A percentile compares a stretch with the other conserved stretches of the same genome.
Evolutionary conservation across 169 alveolate genomes (phyloP).

Genomic region (Plasmodium inui): DNA sequence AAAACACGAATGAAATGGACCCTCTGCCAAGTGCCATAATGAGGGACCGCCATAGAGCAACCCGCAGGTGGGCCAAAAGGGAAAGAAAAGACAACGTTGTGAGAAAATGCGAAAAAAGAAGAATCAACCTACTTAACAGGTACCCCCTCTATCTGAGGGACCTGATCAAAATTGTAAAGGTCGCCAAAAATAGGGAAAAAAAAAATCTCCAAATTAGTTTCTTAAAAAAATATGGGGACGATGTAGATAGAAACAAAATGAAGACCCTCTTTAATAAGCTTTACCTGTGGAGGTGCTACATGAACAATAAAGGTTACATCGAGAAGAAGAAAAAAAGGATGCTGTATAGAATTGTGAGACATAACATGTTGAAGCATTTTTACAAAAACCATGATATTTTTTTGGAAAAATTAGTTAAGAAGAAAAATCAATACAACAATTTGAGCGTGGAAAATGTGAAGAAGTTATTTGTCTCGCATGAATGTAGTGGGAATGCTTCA

Average conservation of each 20-base stretch:
- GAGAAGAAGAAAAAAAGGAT: conserved; percentile 51
- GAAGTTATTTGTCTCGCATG: conserved; percentile 26
- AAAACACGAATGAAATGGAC: neutral
- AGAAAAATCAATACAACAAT: conserved; percentile 18
- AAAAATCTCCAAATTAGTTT: conserved; percentile 38
- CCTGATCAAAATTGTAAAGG: conserved; percentile 48
- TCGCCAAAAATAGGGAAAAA: conserved; percentile 52
- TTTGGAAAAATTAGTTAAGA: conserved; percentile 42
- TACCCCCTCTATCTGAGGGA: conserved; percentile 70
- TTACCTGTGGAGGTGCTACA: conserved; percentile 17
- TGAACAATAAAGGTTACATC: conserved; percentile 27
- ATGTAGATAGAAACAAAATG: conserved; percentile 21
- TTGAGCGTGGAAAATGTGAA: conserved; percentile 43
- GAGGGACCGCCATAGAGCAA: neutral
- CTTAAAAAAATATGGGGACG: conserved; percentile 25
- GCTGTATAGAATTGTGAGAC: conserved; percentile 53
- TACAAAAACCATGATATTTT: conserved; percentile 57
- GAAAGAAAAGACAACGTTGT: neutral
- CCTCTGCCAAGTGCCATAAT: neutral
- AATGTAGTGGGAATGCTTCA: neutral
- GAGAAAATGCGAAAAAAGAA: conserved; percentile 23
- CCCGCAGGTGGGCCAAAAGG: neutral
- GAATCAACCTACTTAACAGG: conserved; percentile 45
- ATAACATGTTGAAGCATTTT: conserved; percentile 48
- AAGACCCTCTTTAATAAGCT: conserved; percentile 35